Evolutionary conservation across 2,329 filamentous ascomycete genomes (phyloP).

Genomic region (Colletotrichum spinosum): DNA sequence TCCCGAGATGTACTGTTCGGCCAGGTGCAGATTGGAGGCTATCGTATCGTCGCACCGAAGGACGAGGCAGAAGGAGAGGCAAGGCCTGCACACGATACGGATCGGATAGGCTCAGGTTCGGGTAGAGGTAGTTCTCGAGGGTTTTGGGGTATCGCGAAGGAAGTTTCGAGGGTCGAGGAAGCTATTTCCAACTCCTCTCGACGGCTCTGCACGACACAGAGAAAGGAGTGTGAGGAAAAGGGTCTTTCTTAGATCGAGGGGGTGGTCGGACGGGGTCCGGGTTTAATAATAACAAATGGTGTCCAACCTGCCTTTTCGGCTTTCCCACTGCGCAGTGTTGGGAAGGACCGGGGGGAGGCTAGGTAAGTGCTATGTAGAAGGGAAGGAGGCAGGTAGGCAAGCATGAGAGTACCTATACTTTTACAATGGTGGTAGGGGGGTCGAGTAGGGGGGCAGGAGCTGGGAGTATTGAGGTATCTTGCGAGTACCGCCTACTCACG

Average conservation of each 20-base stretch:
- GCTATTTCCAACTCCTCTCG: conserved; percentile 38
- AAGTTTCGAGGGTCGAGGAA: conserved; percentile 32
- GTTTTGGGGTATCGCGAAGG: conserved; percentile 2
- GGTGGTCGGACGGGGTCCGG: conserved; percentile 40
- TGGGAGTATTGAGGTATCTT: conserved; percentile 1
- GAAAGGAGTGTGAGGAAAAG: conserved; percentile 38
- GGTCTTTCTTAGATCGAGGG: conserved; percentile 37
- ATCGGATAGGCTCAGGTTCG: not conserved
- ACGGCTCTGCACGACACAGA: conserved; percentile 35
- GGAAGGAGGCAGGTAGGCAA: not conserved
- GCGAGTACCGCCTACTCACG: conserved; percentile 18
- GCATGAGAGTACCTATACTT: too few species aligned
- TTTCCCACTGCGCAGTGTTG: not conserved
- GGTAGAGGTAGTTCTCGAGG: not conserved
- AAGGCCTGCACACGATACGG: conserved; percentile 7
- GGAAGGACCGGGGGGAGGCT: not conserved
- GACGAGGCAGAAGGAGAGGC: conserved; percentile 13
- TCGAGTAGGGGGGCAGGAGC: conserved; percentile 5
- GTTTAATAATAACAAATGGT: conserved; percentile 42
- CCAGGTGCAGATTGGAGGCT: not conserved
- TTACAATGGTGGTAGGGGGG: not conserved
- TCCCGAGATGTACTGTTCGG: not conserved
- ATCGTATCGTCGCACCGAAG: conserved; percentile 20
- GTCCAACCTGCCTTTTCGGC: conserved; percentile 21
- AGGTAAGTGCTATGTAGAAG: not conserved